Evolutionary conservation across 1,284 basidiomycete genomes (phyloP), one percentile per base, ranked within the genome.

Genomic region (Trametes sp.): DNA sequence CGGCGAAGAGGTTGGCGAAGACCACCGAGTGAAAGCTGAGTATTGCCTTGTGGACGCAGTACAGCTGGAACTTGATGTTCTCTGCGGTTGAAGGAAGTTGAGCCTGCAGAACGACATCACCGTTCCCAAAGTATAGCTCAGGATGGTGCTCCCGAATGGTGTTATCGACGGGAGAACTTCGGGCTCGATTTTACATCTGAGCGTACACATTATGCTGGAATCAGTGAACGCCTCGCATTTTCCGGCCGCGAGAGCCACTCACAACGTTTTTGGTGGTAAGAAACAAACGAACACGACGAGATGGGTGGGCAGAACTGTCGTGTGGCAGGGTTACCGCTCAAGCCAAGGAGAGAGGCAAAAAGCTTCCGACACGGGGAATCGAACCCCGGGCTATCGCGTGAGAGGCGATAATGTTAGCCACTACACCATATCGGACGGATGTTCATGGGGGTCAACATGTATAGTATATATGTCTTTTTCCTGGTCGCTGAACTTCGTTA

Each of bases 1-100:
- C 74, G 10, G 85, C 81, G 72, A 90, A 87, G 81, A 90, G 80
- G 69, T 90, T 88, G 45, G 80, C 79, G 68, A 90, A 90, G 67
- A 85, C 84, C 16, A 78, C 74, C 2, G 88, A 90, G 72, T 87
- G 87, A 4, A 87, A 81, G 38, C 85, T 70, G 16, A 41, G 16
- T 19, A 41, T 19, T 19, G 38, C 38, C 38, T 84, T 85, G 74
- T 90, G 89, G 0, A 90, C 87, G 46, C 84, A 82, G 75, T 90
- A 90, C 28, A 88, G 74, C 26, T 54, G 62, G 16, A 19, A 19
- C 2, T 6, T 41, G 24, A 16, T 26, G 11, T 48, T 19, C 2
- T 28, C 45, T 6, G 6, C 16, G 2, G 11, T 14, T 6, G 45
- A 48, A 2, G 5, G 45, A 13, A 28, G 45, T 13, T 28, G 11